Evolutionary conservation across 306 rosid genomes (phyloP), one percentile per base, ranked within the genome.

Genomic region (Dryas octopetala): DNA sequence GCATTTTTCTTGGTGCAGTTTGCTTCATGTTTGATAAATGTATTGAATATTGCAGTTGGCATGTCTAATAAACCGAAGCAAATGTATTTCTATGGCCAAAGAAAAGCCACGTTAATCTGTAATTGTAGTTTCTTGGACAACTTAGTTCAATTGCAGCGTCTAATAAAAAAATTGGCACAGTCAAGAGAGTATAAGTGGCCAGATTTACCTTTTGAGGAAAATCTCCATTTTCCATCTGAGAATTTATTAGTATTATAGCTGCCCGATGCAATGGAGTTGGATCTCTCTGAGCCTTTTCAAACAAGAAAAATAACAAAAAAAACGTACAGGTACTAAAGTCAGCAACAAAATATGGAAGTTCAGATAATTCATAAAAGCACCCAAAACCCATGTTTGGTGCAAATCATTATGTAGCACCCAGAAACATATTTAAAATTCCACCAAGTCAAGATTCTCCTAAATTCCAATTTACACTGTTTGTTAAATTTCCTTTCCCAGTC

Each of bases 141-240:
- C 13, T 13, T 4, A 13, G 46, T 28, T 68, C 48, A 15, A 11
- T 45, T 40, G 49, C 26, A 16, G 8, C 5, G 14, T 5, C 43
- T 38, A 7, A n/a, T 7, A 16, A 4, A 32, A 32, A 32, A 32
- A 32, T 32, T 32, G 38, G 38, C 57, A 9, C 7, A 47, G 41
- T 67, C 1, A 26, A 66, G 5, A 47, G 2, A 48, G 17, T 17
- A 47, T 19, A 14, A 59, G 13, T 78, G 32, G 63, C 69, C 16
- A 49, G 26, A 9, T 17, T 53, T 76, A 81, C 81, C 84, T 76
- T 75, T 61, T 81, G 81, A 72, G 81, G 84, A 52, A 81, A 76
- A 66, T 76, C 84, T 49, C 85, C 85, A 41, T 76, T 78, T 3
- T 54, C 74, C 75, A 81, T 76, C 44, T 76, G 85, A 50, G 85